A percentile compares a stretch with the other conserved stretches of the same genome.
These are phyloP conservation scores for Lignosus rhinocerotis DNA, from an alignment of 1,284 basidiomycete genomes.

Conservation along the genomic window DNA sequence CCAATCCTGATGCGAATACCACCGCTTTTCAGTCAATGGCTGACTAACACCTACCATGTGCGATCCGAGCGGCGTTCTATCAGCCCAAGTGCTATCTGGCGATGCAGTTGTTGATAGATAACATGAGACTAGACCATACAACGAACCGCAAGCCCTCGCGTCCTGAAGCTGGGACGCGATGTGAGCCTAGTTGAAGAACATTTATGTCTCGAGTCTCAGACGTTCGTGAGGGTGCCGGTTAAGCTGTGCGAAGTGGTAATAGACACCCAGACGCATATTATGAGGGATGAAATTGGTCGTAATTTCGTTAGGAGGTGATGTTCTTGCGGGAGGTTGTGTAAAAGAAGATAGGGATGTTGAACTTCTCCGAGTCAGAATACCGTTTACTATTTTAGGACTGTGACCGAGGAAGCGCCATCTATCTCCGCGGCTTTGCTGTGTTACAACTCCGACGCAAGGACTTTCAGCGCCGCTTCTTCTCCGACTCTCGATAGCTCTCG, in stretches of 20 bases:
- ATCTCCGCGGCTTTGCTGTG: not conserved
- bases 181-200: no score
- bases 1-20: not conserved
- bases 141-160: no score
- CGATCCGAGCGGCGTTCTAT: not conserved
- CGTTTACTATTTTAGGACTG: not conserved
- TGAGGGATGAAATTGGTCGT: not conserved
- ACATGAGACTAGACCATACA: no score
- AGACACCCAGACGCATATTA: not conserved
- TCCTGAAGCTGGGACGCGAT: no score
- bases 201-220: no score
- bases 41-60: not conserved
- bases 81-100: no score
- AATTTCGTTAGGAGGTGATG: not conserved
- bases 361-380: not conserved
- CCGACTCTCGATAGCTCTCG: not conserved
- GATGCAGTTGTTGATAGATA: no score
- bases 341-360: not conserved
- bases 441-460: slow-evolving; percentile 3
- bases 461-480: slow-evolving; percentile 8
- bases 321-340: not conserved
- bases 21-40: not conserved
- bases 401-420: not conserved
- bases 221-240: no score
- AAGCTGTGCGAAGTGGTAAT: no score